Percentiles rank a stretch among this genome's conserved stretches.
phyloP scores from a whole-genome alignment of 176 grass and related monocot genomes.

The Melocanna baccifera region DNA sequence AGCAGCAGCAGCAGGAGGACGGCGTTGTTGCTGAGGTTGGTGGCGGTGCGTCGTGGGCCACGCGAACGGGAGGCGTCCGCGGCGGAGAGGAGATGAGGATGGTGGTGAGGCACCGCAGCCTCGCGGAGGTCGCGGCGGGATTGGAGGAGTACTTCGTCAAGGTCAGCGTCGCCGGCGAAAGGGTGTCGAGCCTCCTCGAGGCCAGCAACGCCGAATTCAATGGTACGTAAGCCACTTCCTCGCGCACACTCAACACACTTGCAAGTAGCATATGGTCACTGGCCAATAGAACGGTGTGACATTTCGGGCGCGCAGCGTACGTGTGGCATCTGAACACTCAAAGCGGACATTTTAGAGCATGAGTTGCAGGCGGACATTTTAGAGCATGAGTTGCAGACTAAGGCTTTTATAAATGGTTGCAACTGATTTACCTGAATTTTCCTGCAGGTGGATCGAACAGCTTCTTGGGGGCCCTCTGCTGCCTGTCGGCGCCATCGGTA shows the following conservation, averaged over 20 bases:
- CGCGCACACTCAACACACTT: neutral
- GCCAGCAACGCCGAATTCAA: constrained; percentile 33
- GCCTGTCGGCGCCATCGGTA: constrained; percentile 52
- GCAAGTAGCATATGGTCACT: neutral
- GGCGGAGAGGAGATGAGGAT: constrained; percentile 36
- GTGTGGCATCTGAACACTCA: neutral
- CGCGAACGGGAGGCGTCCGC: neutral
- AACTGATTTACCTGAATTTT: neutral
- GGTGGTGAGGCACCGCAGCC: constrained; percentile 58
- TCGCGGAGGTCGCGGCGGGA: constrained; percentile 72
- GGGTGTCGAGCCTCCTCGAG: constrained; percentile 53
- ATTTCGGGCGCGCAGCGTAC: neutral
- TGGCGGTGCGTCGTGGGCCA: neutral
- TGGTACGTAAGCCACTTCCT: constrained; percentile 2
- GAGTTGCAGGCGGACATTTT: no score
- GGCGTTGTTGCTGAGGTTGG: neutral
- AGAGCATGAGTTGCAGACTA: neutral
- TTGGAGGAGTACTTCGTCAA: constrained; percentile 70
- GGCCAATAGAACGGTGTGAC: neutral
- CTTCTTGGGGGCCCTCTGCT: constrained; percentile 54
- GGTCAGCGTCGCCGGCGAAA: constrained; percentile 50
- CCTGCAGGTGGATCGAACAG: constrained; percentile 48
- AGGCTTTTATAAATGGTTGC: neutral
- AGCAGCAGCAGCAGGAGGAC: neutral
- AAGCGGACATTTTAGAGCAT: neutral